A percentile compares a stretch with the other conserved stretches of the same genome.
Conservation (phyloP, 805 yeast species). For the Vanderwaltozyma yarrowii region DNA sequence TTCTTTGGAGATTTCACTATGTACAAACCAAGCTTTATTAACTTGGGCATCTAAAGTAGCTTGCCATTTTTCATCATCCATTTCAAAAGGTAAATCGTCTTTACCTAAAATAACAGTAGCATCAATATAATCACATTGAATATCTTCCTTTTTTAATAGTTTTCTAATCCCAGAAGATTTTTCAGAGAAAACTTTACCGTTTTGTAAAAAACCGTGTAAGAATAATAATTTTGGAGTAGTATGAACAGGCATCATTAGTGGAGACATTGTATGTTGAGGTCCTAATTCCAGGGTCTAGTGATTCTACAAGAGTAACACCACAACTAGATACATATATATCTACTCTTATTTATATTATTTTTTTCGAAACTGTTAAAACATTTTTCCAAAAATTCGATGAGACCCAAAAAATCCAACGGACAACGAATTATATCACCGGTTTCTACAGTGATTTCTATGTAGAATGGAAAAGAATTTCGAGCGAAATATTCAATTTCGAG, state of each 20-base stretch:
- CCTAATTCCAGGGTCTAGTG: too few species aligned
- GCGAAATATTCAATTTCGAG: too few species aligned
- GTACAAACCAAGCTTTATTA: conserved; percentile 68
- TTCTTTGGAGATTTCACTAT: conserved; percentile 37
- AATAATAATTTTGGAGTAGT: conserved; percentile 50
- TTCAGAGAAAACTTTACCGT: conserved; percentile 71
- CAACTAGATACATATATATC: too few species aligned
- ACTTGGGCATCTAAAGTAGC: conserved; percentile 38
- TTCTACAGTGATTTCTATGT: too few species aligned
- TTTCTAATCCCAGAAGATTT: conserved; percentile 87
- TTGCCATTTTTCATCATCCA: conserved; percentile 41
- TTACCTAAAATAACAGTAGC: conserved; percentile 62
- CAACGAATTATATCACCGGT: too few species aligned
- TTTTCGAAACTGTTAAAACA: too few species aligned
- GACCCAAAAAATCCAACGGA: too few species aligned
- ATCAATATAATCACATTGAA: conserved; percentile 65
- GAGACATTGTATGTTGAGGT: too few species aligned
- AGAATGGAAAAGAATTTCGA: too few species aligned
- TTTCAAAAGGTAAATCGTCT: conserved; percentile 67
- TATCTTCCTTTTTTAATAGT: conserved; percentile 49
- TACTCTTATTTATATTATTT: too few species aligned
- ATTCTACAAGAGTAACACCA: too few species aligned
- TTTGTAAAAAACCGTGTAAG: conserved; percentile 86
- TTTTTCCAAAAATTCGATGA: too few species aligned
- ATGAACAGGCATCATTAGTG: conserved; percentile 14